These are phyloP conservation scores for Kwoniella newhampshirensis DNA, from an alignment of 768 basidiomycete genomes.

Conservation along the genomic window DNA sequence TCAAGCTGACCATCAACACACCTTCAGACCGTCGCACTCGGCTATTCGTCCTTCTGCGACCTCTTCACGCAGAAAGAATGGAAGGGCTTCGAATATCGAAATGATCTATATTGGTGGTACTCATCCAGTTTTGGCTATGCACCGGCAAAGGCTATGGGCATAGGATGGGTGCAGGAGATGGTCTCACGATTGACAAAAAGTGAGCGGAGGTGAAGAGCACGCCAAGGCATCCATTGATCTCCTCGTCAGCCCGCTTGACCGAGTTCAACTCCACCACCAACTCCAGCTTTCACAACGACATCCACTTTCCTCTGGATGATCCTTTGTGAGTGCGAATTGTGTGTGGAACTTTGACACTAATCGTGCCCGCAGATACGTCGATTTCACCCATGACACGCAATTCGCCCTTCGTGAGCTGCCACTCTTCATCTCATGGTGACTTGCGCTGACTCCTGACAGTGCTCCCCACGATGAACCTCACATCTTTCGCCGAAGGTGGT, in stretches of 20 bases:
- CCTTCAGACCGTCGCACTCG: slow-evolving; percentile 74
- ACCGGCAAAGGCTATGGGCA: slow-evolving; percentile 60
- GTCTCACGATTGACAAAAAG: slow-evolving; percentile 48
- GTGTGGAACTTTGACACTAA: not conserved
- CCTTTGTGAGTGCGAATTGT: slow-evolving; percentile 32
- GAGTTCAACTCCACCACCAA: slow-evolving; percentile 76
- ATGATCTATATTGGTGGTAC: slow-evolving; percentile 53
- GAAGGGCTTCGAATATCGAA: slow-evolving; percentile 84
- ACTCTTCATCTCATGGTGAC: not conserved
- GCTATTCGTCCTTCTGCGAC: slow-evolving; percentile 86
- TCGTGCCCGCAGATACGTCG: slow-evolving; percentile 51
- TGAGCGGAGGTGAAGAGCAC: slow-evolving; percentile 18
- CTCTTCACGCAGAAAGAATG: slow-evolving; percentile 89
- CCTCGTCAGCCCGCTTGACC: slow-evolving; percentile 44
- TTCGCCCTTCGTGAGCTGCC: slow-evolving; percentile 32
- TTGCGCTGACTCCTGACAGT: slow-evolving; percentile 24
- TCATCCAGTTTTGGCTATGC: slow-evolving; percentile 79
- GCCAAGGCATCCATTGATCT: no score
- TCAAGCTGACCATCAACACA: not conserved
- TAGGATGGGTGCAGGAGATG: slow-evolving; percentile 52
- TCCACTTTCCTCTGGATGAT: slow-evolving; percentile 50
- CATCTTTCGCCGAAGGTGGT: slow-evolving; percentile 48
- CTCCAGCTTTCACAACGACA: slow-evolving; percentile 68
- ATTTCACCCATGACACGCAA: slow-evolving; percentile 55
- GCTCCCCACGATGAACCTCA: slow-evolving; percentile 53